Evolutionary conservation across 495 filamentous ascomycete species (phyloP).

Genomic region (Penicillium daleae): DNA sequence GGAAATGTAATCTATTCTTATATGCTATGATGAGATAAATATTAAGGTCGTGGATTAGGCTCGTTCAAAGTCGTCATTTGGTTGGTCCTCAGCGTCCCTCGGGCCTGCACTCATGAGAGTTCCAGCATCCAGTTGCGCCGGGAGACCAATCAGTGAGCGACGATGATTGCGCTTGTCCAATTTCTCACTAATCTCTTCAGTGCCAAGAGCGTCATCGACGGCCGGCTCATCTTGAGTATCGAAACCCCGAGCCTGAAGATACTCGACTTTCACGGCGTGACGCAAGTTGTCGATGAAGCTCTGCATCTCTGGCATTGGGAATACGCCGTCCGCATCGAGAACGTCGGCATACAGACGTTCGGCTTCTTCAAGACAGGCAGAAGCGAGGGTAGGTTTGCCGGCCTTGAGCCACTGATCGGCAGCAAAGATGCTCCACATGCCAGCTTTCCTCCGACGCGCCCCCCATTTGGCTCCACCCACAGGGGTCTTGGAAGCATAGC

Average conservation of each 20-base stretch:
- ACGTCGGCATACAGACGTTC: conserved; percentile 67
- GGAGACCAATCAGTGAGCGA: conserved; percentile 43
- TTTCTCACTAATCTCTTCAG: conserved; percentile 67
- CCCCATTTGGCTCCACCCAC: conserved; percentile 67
- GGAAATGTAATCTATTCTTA: conserved; percentile 27
- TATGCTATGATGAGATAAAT: conserved; percentile 26
- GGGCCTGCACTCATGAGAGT: conserved; percentile 33
- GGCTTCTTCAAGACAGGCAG: conserved; percentile 71
- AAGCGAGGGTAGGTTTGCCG: conserved; percentile 69
- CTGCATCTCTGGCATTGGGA: conserved; percentile 58
- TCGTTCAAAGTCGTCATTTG: conserved; percentile 60
- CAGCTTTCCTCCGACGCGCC: conserved; percentile 76
- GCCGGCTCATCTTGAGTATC: conserved; percentile 38
- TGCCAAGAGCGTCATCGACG: conserved; percentile 34
- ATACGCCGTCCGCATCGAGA: conserved; percentile 58
- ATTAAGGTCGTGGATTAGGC: conserved; percentile 34
- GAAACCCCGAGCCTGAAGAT: conserved; percentile 43
- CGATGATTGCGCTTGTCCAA: conserved; percentile 48
- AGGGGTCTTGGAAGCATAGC: conserved; percentile 74
- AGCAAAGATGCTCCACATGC: conserved; percentile 84
- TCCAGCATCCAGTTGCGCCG: conserved; percentile 41
- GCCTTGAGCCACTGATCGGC: conserved; percentile 81
- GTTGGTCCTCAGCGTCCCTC: conserved; percentile 33
- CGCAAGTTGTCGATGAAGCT: conserved; percentile 64
- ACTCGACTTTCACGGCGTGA: conserved; percentile 59